phyloP scores from a whole-genome alignment of 1,139 yeast genomes.

The Meyerozyma sp. region DNA sequence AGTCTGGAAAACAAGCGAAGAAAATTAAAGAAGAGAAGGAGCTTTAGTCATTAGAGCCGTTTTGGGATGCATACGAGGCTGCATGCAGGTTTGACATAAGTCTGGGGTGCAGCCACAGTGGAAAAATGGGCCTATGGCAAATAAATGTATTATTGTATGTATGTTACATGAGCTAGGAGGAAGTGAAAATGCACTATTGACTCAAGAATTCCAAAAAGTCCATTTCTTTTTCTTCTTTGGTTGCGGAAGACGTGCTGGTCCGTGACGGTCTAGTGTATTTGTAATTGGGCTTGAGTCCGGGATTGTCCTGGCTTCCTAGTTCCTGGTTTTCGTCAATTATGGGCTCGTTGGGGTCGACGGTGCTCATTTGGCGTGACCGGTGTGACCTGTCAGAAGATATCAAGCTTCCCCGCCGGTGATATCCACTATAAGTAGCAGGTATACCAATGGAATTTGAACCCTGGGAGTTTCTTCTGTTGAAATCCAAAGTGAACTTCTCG shows the following conservation, averaged over 20 bases:
- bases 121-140: neutral
- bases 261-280: neutral
- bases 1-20: too few species aligned
- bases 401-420: constrained; percentile 5
- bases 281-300: neutral
- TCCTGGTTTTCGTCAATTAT: constrained; percentile 8
- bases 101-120: neutral
- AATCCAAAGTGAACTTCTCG: constrained; percentile 27
- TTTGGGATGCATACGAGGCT: neutral
- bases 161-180: neutral
- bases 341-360: constrained; percentile 10
- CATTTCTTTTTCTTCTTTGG: constrained; percentile 29
- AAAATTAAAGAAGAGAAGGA: too few species aligned
- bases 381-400: constrained; percentile 10
- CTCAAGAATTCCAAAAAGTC: constrained; percentile 46
- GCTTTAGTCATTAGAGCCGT: neutral
- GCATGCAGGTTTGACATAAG: neutral
- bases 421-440: neutral
- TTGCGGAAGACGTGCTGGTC: neutral
- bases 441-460: neutral
- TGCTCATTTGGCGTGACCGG: constrained; percentile 11
- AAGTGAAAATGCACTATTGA: constrained; percentile 16
- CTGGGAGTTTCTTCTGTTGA: constrained; percentile 4
- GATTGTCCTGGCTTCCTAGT: neutral
- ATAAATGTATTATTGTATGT: neutral